Evolutionary conservation across 768 basidiomycete species (phyloP), one percentile per base, ranked within the genome.

Genomic region (Suillus sp.): DNA sequence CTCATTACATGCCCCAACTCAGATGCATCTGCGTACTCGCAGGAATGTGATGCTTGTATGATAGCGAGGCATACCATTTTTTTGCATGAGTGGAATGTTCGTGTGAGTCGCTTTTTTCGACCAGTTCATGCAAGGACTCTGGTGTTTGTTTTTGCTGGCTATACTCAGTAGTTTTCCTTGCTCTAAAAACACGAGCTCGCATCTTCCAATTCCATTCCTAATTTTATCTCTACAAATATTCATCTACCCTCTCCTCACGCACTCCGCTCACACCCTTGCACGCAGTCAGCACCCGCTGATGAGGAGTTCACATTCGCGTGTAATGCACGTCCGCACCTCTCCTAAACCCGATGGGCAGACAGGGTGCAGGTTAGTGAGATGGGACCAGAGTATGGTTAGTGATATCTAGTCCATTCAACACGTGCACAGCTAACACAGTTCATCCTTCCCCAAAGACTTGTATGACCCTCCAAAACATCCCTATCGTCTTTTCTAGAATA

Each of bases 51-150:
- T 7, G 67, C 51, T 72, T 83, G 2, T 86, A 83, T 51, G 81
- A 86, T 54, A 81, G 80, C 10, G 82, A 85, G 72, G 74, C 79
- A 54, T 74, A 85, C 63, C 73, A n/a, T n/a, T n/a, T n/a, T n/a
- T n/a, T n/a, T n/a, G 18, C 40, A 72, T 91, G 32, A 8, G 90
- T 93, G 91, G 91, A 88, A 90, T 59, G 80, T 91, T 13, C 72
- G 69, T 88, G 92, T 92, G 72, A 68, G 89, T 83, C 16, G 47
- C 64, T 53, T 61, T 20, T 32, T 40, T 43, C 42, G 9, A 10
- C 20, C 9, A 43, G 32, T 43, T 43, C 43, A n/a, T 43, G 43
- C 43, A n/a, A 43, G n/a, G 20, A 43, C 10, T 43, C 10, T 10
- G 40, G 40, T 42, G 8, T 43, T 42, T 18, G 40, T 42, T 42